Evolutionary conservation across 2,329 filamentous ascomycete genomes (phyloP), one percentile per base, ranked within the genome.

Genomic region (Fusarium nurragi): DNA sequence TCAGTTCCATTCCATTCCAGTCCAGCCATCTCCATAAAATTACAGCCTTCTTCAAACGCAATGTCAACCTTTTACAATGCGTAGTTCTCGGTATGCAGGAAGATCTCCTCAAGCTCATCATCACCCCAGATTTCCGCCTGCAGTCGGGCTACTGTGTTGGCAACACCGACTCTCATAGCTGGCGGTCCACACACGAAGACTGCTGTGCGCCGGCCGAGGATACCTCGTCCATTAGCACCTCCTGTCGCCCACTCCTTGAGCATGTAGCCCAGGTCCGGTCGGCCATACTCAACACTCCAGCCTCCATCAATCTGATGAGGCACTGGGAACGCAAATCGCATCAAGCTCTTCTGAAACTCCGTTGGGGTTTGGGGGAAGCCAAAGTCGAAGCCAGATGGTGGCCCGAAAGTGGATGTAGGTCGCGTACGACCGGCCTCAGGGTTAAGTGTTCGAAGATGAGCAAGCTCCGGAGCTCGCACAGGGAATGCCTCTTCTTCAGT

Each of bases 61-160:
- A 46, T 43, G 23, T 9, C 44, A 14, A 12, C 37, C 48, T 52
- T 30, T 34, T 70, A 97, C 63, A 97, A 82, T 48, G 93, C 92
- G 80, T 97, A 97, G 76, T 97, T 97, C 82, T 98, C 94, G 5
- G 94, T 92, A 80, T 97, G 94, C 76, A 97, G 78, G 76, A 94
- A 97, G 52, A 98, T 91, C 84, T 97, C 94, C 74, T 97, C 94
- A 43, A 90, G 85, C 70, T 86, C 84, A 30, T 89, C 86, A 69
- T 93, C 89, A 7, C 86, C 88, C 90, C 92, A 93, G 46, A 98
- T 93, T 76, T 90, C 87, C 23, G 86, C 86, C 82, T 98, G 94
- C 71, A 97, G 79, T 56, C 85, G 81, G 4, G 94, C 94, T 22
- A 97, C 92, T 1, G 92, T 91, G 67, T 88, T 91, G n/a, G 91